Conservation (phyloP, 169 alveolate species). For the Plasmodium yoelii region DNA sequence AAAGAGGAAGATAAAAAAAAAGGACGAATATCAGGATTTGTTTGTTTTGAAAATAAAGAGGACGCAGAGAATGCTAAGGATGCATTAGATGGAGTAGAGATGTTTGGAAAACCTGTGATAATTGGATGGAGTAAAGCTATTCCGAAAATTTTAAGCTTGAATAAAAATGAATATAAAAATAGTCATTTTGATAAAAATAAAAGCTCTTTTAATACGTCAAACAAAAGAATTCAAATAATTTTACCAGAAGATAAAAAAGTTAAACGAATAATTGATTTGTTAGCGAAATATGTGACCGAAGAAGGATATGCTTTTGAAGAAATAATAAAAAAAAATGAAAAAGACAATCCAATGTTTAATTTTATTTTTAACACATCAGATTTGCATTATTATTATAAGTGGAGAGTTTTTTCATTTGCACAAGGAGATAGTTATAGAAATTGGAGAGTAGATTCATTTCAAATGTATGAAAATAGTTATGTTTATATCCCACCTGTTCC, state of each 20-base stretch:
- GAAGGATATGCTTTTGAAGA: constrained; percentile 74
- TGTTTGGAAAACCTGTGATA: constrained; percentile 86
- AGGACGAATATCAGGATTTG: constrained; percentile 87
- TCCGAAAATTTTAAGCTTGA: constrained; percentile 21
- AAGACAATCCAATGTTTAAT: constrained; percentile 41
- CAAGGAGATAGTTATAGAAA: constrained; percentile 76
- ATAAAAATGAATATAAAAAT: constrained; percentile 21
- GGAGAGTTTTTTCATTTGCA: constrained; percentile 75
- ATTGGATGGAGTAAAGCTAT: constrained; percentile 84
- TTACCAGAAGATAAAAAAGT: constrained; percentile 79
- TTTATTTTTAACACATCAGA: constrained; percentile 67
- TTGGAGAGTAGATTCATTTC: constrained; percentile 76
- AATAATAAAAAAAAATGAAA: constrained; percentile 52
- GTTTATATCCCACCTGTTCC: constrained; percentile 58
- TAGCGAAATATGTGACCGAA: constrained; percentile 83
- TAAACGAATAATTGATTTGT: constrained; percentile 80
- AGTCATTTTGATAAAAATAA: constrained; percentile 22
- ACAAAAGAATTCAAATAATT: constrained; percentile 75
- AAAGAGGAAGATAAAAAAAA: constrained; percentile 86
- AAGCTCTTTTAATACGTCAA: neutral
- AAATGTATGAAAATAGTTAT: constrained; percentile 64
- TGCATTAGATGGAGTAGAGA: constrained; percentile 82
- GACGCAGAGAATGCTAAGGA: constrained; percentile 88
- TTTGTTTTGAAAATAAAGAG: constrained; percentile 83
- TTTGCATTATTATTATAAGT: constrained; percentile 64